These are phyloP conservation scores for Alloteropsis semialata DNA, from an alignment of 176 grass and related monocot genomes.

Conservation along the genomic window DNA sequence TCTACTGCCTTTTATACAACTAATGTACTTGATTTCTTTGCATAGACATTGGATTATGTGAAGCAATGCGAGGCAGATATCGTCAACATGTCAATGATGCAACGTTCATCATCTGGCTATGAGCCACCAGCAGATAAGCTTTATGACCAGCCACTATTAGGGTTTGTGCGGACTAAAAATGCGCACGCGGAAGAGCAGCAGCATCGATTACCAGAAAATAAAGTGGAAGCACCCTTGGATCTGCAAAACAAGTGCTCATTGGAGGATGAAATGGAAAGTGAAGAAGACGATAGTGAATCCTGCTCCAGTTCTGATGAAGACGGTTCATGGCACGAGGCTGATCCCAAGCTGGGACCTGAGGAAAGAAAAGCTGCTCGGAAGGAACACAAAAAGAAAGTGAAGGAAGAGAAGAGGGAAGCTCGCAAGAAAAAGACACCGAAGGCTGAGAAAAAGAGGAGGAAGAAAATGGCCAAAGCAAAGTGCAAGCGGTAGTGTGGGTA, in stretches of 20 bases:
- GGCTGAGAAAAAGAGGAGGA: conserved; percentile 87
- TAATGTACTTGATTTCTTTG: conserved; percentile 22
- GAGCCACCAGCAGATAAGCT: conserved; percentile 79
- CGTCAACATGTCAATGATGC: conserved; percentile 70
- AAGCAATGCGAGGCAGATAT: conserved; percentile 89
- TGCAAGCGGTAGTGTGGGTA: conserved; percentile 77
- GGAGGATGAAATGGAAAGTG: conserved; percentile 20
- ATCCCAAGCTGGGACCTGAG: conserved; percentile 58
- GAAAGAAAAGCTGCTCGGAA: conserved; percentile 76
- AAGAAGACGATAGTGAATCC: conserved; percentile 41
- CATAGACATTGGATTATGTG: conserved; percentile 66
- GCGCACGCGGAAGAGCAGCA: conserved; percentile 24
- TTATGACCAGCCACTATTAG: conserved; percentile 68
- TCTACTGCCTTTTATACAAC: neutral
- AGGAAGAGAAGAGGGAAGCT: conserved; percentile 82
- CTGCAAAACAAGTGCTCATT: conserved; percentile 24
- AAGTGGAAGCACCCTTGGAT: neutral
- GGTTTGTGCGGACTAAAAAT: conserved; percentile 63
- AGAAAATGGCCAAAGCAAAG: conserved; percentile 92
- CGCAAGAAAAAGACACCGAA: conserved; percentile 74
- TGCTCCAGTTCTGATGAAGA: conserved; percentile 48
- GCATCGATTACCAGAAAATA: conserved; percentile 2
- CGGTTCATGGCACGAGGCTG: conserved; percentile 37
- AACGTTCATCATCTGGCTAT: conserved; percentile 57
- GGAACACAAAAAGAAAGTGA: conserved; percentile 91